A percentile compares a stretch with the other conserved stretches of the same genome.
Conservation (phyloP, 2,329 filamentous ascomycete genomes). For the Aspergillus sp. region DNA sequence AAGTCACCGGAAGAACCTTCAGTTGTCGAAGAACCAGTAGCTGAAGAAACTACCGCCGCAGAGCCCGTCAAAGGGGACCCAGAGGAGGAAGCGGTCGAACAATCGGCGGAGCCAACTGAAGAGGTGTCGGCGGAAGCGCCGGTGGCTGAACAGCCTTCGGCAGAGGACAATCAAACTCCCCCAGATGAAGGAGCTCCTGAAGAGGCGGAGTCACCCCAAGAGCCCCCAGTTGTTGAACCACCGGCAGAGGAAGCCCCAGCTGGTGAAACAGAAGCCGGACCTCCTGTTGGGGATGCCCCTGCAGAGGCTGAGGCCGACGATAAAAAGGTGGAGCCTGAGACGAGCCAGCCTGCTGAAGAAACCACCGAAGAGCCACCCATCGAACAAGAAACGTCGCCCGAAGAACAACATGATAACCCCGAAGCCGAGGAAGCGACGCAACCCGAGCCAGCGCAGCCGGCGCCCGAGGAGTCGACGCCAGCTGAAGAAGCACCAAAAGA, state of each 20-base stretch:
- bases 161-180: background rate
- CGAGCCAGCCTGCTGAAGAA: background rate
- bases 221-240: background rate
- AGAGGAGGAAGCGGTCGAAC: too few relatives aligned
- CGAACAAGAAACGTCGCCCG: background rate
- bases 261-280: background rate
- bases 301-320: background rate
- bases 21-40: background rate
- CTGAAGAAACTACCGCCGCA: background rate
- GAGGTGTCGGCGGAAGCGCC: too few relatives aligned
- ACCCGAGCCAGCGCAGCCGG: background rate
- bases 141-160: too few relatives aligned
- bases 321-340: background rate
- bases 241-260: background rate
- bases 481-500: constrained; percentile 11
- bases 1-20: background rate
- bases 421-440: constrained; percentile 14
- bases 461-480: constrained; percentile 7
- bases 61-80: background rate
- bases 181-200: background rate
- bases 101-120: too few relatives aligned
- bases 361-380: background rate
- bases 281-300: background rate
- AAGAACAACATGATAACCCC: constrained; percentile 10
- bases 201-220: background rate